These are phyloP conservation scores for Elasticomyces elasticus DNA, from an alignment of 495 filamentous ascomycete species.

Conservation along the genomic window DNA sequence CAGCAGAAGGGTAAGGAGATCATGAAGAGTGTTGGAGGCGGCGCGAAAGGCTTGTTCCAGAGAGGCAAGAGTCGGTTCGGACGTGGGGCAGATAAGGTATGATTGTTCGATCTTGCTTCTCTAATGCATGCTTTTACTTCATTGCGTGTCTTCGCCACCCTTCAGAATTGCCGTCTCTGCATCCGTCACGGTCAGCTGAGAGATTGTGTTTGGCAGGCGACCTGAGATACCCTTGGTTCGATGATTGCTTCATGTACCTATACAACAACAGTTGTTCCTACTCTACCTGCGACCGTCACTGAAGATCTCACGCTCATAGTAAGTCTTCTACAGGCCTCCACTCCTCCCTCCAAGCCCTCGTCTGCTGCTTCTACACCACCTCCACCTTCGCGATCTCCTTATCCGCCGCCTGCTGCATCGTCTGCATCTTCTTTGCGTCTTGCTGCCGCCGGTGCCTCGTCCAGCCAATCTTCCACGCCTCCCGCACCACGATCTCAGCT, in stretches of 20 bases:
- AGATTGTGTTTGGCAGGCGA: conserved; percentile 1
- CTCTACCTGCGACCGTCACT: neutral
- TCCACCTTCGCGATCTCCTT: neutral
- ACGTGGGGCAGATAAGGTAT: conserved; percentile 52
- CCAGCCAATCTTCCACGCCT: neutral
- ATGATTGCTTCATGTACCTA: conserved; percentile 1
- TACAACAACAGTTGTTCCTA: neutral
- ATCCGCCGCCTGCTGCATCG: neutral
- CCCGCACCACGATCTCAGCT: neutral
- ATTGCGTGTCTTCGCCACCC: conserved; percentile 2
- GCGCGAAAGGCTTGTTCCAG: conserved; percentile 76
- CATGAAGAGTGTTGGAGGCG: conserved; percentile 66
- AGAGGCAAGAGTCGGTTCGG: conserved; percentile 59
- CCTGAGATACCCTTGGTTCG: neutral
- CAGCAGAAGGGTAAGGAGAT: conserved; percentile 76
- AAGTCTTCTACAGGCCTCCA: conserved; percentile 14
- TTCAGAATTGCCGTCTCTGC: no score
- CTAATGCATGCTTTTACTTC: neutral
- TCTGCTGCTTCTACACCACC: neutral
- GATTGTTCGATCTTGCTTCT: conserved; percentile 44
- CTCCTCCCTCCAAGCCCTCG: neutral
- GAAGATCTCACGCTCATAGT: conserved; percentile 15
- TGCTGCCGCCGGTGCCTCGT: neutral
- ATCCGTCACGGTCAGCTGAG: neutral
- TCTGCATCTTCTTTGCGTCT: neutral